Conservation (phyloP, 768 basidiomycete species). For the Lyophyllum atratum region DNA sequence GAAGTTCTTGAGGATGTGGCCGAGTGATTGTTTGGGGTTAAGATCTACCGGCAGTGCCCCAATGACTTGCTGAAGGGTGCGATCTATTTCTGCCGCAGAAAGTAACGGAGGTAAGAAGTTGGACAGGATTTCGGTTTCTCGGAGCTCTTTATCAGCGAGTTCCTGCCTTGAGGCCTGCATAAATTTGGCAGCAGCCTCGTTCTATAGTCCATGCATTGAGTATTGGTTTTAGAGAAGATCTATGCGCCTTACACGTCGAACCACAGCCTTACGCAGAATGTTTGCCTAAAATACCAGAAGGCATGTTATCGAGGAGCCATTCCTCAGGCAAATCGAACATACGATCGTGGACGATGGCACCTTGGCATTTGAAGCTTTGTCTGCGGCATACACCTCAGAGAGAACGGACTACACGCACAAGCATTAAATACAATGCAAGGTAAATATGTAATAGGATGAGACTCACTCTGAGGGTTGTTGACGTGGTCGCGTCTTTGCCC, state of each 20-base stretch:
- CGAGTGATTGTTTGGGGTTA: constrained; percentile 39
- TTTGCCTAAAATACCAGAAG: constrained; percentile 27
- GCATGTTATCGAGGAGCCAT: not conserved
- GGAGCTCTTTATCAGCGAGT: constrained; percentile 61
- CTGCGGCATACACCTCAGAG: constrained; percentile 67
- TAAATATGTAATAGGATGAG: not conserved
- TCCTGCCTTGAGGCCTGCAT: constrained; percentile 59
- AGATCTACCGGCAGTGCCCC: constrained; percentile 25
- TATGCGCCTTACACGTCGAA: constrained; percentile 52
- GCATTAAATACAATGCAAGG: not conserved
- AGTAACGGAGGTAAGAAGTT: constrained; percentile 62
- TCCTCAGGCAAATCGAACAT: constrained; percentile 10
- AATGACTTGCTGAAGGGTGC: constrained; percentile 45
- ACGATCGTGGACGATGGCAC: constrained; percentile 51
- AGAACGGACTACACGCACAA: constrained; percentile 54
- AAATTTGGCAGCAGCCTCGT: constrained; percentile 61
- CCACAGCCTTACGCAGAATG: constrained; percentile 59
- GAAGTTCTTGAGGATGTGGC: constrained; percentile 62
- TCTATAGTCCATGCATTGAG: constrained; percentile 34
- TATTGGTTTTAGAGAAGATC: constrained; percentile 1
- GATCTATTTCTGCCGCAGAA: constrained; percentile 56
- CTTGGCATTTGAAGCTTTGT: constrained; percentile 51
- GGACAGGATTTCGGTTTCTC: constrained; percentile 57
- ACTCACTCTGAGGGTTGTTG: constrained; percentile 61
- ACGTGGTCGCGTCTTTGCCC: constrained; percentile 57